Base-by-base conservation (phyloP, 441 rosid species). In the Bruguiera hainesii region DNA sequence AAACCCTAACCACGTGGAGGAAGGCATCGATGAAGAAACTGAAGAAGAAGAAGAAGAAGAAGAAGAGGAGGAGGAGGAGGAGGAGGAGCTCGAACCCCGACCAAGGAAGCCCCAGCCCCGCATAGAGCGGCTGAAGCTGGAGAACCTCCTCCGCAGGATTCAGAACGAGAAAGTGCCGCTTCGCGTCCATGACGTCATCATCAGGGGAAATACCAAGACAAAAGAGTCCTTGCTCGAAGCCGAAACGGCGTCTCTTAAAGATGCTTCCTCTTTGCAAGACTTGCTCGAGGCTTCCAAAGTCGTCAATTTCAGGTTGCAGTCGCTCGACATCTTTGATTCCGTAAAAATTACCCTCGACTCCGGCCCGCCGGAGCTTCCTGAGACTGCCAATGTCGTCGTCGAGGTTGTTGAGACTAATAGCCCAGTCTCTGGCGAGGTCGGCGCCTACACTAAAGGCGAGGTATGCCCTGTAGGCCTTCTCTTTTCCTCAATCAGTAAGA, bases 291-390 rank as follows among this genome's bases (percentile, higher is more conserved):
- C 82, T 1, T 85, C 98, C 19, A 77, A 74, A 57, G 61, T 78
- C 53, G 91, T 86, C 37, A 89, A 82, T 80, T 81, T 80, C 63
- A 77, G 85, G 82, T 79, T 95, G 63, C 86, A 82, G 51, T 86
- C 83, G 49, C 85, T 92, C 4, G 96, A 85, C 28, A 78, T 88
- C 64, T 96, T 96, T 21, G 96, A 90, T 78, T 89, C 97, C 20
- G 92, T 92, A n/a, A 87, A 69, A 58, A 85, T 96, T 28, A 89
- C 84, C 29, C 96, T 90, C 62, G 98, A 93, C 78, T 81, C 96
- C 1, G 98, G 96, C 28, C 97, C 98, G 16, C 84, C 80, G 13
- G 98, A 96, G 85, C 85, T 96, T 16, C 91, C 98, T 11, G 97
- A 89, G 13, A 89, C 96, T 3, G 86, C 93, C 25, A 93, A 89